Base-by-base conservation (phyloP, 129 eudicot genomes). In the Glebionis coronaria region DNA sequence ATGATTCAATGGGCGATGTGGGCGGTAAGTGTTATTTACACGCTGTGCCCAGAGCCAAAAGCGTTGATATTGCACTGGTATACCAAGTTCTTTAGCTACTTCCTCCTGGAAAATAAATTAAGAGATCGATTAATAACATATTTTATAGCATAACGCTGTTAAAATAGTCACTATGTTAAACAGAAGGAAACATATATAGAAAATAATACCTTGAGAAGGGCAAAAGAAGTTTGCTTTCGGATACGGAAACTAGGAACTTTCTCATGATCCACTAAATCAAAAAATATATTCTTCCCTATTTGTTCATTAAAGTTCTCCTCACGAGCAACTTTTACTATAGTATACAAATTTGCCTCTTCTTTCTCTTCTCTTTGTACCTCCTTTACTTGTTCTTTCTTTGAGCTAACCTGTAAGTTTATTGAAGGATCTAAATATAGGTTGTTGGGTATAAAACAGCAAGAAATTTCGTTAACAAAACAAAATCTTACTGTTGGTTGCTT, bases 11-110 rank as follows among this genome's bases (percentile, higher is more conserved):
- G 95, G 97, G 53, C 97, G 88, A 68, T 87, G 84, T 21, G 97
- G 97, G 13, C 97, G 88, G 63, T 90, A 87, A 4, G 97, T 90
- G 65, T 84, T 87, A 57, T 90, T 90, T 76, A 87, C 91, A 14
- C 95, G 86, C 71, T 84, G 84, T 63, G 91, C 91, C 97, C 97
- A 90, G 44, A 82, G 67, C 97, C 97, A 90, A 72, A 86, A 90
- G 8, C 97, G 91, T 40, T 84, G 97, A 82, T 73, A 87, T 72
- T 87, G 87, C 63, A 90, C 95, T 12, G 97, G 97, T 73, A 90
- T 67, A 40, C 97, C 95, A 59, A 82, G 82, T 68, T 90, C 95
- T 69, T 87, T 90, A 4, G 97, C 95, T 76, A 90, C 95, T 75
- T 90, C 95, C 73, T 90, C 95, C 97, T 90, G 83, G 60, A 49